Base-by-base conservation (phyloP, 1,284 basidiomycete genomes). In the Rhodotorula mucilaginosa region DNA sequence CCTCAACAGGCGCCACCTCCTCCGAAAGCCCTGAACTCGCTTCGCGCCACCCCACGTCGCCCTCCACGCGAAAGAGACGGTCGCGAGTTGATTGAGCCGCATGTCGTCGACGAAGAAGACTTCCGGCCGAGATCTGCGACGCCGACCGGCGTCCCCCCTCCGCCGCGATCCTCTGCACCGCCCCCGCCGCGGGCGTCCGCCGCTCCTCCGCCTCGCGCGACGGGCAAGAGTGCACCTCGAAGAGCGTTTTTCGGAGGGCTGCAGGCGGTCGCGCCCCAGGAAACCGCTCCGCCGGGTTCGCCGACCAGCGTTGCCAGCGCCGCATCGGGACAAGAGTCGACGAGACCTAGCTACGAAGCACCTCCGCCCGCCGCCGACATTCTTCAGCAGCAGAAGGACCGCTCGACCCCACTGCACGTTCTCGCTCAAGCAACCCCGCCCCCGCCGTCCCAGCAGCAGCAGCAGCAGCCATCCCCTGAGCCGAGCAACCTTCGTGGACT, bases 31-130 rank as follows among this genome's bases (percentile, higher is more conserved):
- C 29, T 49, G 21, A 49, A 39, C 49, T n/a, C 39, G 48, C 21
- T 58, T 12, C 60, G 29, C 21, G 31, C 48, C 0, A 29, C 10
- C 19, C 49, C 21, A 6, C 48, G 21, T 6, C 61, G 31, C 16
- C 61, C 49, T 5, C 23, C 48, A 5, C 29, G 16, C 29, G 48
- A 49, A 2, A 31, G 13, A 26, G 26, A 62, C 10, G 61, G 61
- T 23, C 48, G 31, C 13, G 61, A 62, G 15, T 12, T 49, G 23
- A 62, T 62, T 34, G 48, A 62, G 49, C 61, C 61, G 18, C 48
- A 51, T 19, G 34, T 62, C 49, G 61, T 62, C 48, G 61, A 62
- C 49, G 61, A 62, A 31, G 54, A 56, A 26, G 54, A 56, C 29
- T 56, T 29, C 26, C 54, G 54, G 15, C 54, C 54, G n/a, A 56